phyloP scores from a whole-genome alignment of 1,139 yeast species.

The Arxiozyma slooffiae region DNA sequence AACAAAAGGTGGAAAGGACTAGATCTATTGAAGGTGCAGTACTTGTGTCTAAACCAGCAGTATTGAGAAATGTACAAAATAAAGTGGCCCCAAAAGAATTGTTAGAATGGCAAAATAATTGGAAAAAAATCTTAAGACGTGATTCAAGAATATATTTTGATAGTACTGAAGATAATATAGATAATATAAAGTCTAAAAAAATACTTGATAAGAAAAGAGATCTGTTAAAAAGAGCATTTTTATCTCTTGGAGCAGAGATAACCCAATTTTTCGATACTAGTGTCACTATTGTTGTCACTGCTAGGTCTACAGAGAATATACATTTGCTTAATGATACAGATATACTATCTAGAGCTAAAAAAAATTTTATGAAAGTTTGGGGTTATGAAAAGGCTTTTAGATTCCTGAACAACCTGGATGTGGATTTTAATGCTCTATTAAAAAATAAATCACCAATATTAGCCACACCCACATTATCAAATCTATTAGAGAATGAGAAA shows the following conservation, averaged over 20 bases:
- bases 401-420: constrained; percentile 63
- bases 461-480: constrained; percentile 39
- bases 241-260: constrained; percentile 50
- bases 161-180: constrained; percentile 43
- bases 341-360: constrained; percentile 54
- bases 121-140: constrained; percentile 64
- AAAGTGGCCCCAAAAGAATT: constrained; percentile 36
- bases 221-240: constrained; percentile 38
- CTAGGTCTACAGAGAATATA: constrained; percentile 36
- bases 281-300: constrained; percentile 77
- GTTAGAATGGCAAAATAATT: constrained; percentile 67
- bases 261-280: constrained; percentile 67
- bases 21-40: constrained; percentile 31
- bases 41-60: constrained; percentile 17
- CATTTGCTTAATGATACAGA: constrained; percentile 43
- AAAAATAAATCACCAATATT: constrained; percentile 10
- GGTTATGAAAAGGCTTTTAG: constrained; percentile 75
- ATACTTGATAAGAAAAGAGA: constrained; percentile 47
- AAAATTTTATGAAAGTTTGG: constrained; percentile 67
- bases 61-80: constrained; percentile 13
- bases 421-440: constrained; percentile 31
- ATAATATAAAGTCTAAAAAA: constrained; percentile 33
- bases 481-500: constrained; percentile 73
- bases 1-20: constrained; percentile 19
- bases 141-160: constrained; percentile 74